Evolutionary conservation across 2,329 filamentous ascomycete species (phyloP).

Genomic region (Neodidymelliopsis sp.): DNA sequence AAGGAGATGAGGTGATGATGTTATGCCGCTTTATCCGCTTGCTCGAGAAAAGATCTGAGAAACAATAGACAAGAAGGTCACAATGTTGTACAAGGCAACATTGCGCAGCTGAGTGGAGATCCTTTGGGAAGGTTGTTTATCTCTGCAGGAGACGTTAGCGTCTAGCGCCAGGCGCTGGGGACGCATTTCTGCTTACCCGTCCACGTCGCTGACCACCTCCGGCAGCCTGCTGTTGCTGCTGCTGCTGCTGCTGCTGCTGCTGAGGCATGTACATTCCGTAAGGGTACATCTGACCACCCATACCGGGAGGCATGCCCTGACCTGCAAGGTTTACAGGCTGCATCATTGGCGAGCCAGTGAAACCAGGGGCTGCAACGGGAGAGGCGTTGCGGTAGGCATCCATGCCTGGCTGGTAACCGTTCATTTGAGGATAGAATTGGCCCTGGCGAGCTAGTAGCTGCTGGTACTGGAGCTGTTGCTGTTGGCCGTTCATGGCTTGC

Average conservation of each 20-base stretch:
- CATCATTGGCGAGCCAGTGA: constrained; percentile 55
- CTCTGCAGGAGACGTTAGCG: constrained; percentile 39
- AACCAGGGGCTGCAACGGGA: constrained; percentile 52
- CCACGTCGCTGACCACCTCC: constrained; percentile 62
- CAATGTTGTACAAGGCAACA: constrained; percentile 16
- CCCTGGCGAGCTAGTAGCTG: constrained; percentile 60
- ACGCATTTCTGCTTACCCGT: constrained; percentile 55
- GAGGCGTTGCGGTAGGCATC: constrained; percentile 54
- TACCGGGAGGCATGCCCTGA: constrained; percentile 43
- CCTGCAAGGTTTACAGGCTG: constrained; percentile 56
- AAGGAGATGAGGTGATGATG: constrained; percentile 27
- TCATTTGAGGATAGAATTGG: constrained; percentile 57
- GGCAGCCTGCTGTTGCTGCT: constrained; percentile 50
- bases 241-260: constrained; percentile 48
- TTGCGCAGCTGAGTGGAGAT: neutral
- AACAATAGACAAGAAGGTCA: constrained; percentile 24
- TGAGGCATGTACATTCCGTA: constrained; percentile 61
- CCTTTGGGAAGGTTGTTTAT: constrained; percentile 23
- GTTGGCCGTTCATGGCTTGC: constrained; percentile 52
- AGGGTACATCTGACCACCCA: constrained; percentile 54
- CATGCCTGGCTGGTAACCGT: constrained; percentile 51
- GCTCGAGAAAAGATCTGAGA: constrained; percentile 28
- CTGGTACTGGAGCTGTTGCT: constrained; percentile 65
- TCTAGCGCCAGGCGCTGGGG: constrained; percentile 26
- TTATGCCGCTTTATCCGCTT: constrained; percentile 27